Base-by-base conservation (phyloP, 129 eudicot genomes). In the Artemisia annua region DNA sequence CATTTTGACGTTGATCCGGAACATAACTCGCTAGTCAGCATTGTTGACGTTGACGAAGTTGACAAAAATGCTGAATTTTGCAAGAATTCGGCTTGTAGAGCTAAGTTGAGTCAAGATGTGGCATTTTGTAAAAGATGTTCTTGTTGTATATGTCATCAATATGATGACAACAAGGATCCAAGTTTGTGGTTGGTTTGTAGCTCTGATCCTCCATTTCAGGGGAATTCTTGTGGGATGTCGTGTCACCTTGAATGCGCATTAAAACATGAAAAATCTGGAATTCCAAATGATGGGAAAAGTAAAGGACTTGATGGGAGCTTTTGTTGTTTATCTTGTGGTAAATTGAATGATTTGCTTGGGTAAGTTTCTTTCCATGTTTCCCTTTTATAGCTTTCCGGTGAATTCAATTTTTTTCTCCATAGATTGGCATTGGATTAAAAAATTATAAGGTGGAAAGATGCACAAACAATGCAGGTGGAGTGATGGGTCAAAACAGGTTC, bases 291-390 rank as follows among this genome's bases (percentile, higher is more conserved):
- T 1, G 22, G 22, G 22, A 20, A 20, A 20, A 20, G 1, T 57
- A 59, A 67, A 35, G 80, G 86, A 56, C 85, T 84, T 17, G 90
- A 88, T 79, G 97, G 97, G 69, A 81, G 80, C 77, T 91, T 86
- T 55, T 79, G 60, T 70, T 91, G 97, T 81, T 86, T 86, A 46
- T 86, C 96, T 15, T 91, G 97, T 65, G 90, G 96, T 69, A 88
- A 91, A 83, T 78, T 83, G 44, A 91, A 91, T 79, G 96, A 91
- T 88, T 66, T 88, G 65, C 82, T 91, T 26, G 83, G 90, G 97
- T 91, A 85, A 84, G 71, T 86, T 60, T 74, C 61, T 53, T 56
- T 24, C 51, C 48, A n/a, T 55, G 39, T 39, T 69, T 22, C 17
- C 11, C 52, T 22, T 20, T 32, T 30, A 11, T 69, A 46, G 55